Evolutionary conservation across 257 asterid genomes (phyloP), one percentile per base, ranked within the genome.

Genomic region (Handroanthus guayacan): DNA sequence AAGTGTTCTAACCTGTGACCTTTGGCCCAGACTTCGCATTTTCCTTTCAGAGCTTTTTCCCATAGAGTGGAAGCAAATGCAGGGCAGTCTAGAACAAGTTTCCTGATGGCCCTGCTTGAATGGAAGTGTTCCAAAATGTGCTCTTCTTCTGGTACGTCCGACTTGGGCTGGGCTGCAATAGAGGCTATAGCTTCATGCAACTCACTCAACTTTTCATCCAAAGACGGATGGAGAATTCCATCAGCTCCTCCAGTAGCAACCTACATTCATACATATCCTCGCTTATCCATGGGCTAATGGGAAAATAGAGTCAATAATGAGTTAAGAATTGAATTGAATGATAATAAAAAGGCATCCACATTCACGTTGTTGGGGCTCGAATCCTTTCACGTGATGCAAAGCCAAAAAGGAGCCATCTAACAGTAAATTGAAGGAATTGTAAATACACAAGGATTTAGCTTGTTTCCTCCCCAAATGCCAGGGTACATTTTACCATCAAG

Each of bases 61-160:
- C 97, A 91, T 25, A 95, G 90, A 10, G 78, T 79, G 43, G 85
- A 78, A 56, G 99, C 98, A 48, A 92, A 92, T 31, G 72, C 76
- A 13, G 99, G 96, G 87, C 96, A 91, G 67, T 90, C 94, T 6
- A 92, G 83, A 48, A 94, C 80, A 1, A 94, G 90, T 78, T 89
- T 91, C 71, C 96, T 85, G 71, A 94, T 86, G 71, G 81, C 81
- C 79, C 99, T 81, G 85, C 99, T 94, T 4, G 97, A 95, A 79
- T 88, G 93, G 72, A 89, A 95, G 57, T 91, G 80, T 80, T 91
- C 96, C 63, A 95, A 84, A 67, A 92, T 80, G 82, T 91, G 96
- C 75, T 88, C 91, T 44, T 85, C 84, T 58, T 76, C 85, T 50
- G 86, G 75, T 70, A 75, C 95, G 31, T 84, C 92, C 31, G 10